These are phyloP conservation scores for Golubevia pallescens DNA, from an alignment of 1,284 basidiomycete genomes.

Conservation along the genomic window DNA sequence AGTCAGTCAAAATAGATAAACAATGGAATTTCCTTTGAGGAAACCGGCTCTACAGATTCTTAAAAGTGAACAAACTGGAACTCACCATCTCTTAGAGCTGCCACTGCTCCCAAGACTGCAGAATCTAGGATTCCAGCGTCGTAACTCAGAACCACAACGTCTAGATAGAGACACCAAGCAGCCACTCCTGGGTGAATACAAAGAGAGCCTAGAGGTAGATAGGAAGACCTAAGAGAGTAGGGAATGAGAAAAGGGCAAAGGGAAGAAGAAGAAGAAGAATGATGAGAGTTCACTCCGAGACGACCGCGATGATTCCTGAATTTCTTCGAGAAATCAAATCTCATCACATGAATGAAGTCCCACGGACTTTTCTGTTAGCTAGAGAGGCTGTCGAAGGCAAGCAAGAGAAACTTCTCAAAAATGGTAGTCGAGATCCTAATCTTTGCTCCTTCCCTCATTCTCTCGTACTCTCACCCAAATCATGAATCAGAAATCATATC, in stretches of 20 bases:
- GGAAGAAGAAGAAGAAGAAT: neutral
- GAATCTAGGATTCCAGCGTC: slow-evolving; percentile 96
- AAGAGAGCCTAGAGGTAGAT: slow-evolving; percentile 73
- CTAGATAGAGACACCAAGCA: slow-evolving; percentile 90
- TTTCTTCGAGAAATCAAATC: no score
- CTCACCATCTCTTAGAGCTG: slow-evolving; percentile 83
- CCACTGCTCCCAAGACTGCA: slow-evolving; percentile 81
- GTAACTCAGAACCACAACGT: slow-evolving; percentile 92
- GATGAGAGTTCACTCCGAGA: no score
- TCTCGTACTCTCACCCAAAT: neutral
- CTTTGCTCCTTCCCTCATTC: neutral
- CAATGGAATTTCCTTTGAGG: no score
- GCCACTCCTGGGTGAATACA: slow-evolving; percentile 81
- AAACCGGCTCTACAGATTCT: no score
- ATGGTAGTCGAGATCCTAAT: no score
- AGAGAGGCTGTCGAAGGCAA: no score
- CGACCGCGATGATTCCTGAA: no score
- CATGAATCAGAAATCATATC: neutral
- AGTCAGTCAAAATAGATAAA: neutral
- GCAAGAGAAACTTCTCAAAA: no score
- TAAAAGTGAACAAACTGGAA: slow-evolving; percentile 18
- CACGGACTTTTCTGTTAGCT: no score
- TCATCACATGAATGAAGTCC: no score
- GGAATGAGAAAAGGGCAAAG: slow-evolving; percentile 38
- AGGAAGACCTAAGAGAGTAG: slow-evolving; percentile 14